phyloP scores from a whole-genome alignment of 2,329 filamentous ascomycete genomes.

The Neofusicoccum parvum region DNA sequence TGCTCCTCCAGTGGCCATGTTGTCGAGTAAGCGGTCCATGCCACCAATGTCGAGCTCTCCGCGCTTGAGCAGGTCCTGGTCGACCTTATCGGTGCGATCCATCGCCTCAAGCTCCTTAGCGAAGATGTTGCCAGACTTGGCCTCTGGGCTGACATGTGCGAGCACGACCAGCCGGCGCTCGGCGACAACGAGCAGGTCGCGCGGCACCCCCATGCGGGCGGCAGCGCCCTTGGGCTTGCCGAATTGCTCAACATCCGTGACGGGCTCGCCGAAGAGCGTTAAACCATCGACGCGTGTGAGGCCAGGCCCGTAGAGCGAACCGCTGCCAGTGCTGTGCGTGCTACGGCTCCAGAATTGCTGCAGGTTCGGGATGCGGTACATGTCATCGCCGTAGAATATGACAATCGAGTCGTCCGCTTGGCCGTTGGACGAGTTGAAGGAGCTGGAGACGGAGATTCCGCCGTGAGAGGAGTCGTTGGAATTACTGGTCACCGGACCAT shows the following conservation, averaged over 20 bases:
- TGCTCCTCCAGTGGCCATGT: conserved; percentile 28
- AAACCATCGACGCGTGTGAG: conserved; percentile 46
- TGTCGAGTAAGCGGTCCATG: conserved; percentile 49
- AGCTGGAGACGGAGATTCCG: conserved; percentile 45
- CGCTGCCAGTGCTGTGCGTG: conserved; percentile 32
- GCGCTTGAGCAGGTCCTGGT: conserved; percentile 47
- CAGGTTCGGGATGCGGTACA: conserved; percentile 49
- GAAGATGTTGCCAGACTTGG: conserved; percentile 35
- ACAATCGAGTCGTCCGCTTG: conserved; percentile 47
- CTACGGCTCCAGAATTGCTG: conserved; percentile 48
- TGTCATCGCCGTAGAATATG: conserved; percentile 49
- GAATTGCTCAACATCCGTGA: conserved; percentile 49
- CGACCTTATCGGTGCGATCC: conserved; percentile 34
- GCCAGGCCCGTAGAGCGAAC: conserved; percentile 45
- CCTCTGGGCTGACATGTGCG: conserved; percentile 33
- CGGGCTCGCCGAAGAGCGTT: conserved; percentile 44
- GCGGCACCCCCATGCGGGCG: conserved; percentile 46
- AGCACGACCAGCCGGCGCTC: conserved; percentile 50
- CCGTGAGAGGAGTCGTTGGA: conserved; percentile 37
- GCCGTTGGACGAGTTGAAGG: conserved; percentile 31
- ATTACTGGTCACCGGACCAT: conserved; percentile 38
- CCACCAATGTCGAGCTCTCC: conserved; percentile 52
- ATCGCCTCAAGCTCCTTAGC: conserved; percentile 33
- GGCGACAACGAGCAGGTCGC: conserved; percentile 46
- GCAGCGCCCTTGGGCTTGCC: conserved; percentile 38